These are phyloP conservation scores for Neophaeococcomyces mojaviensis DNA, from an alignment of 2,329 filamentous ascomycete genomes.

Conservation along the genomic window DNA sequence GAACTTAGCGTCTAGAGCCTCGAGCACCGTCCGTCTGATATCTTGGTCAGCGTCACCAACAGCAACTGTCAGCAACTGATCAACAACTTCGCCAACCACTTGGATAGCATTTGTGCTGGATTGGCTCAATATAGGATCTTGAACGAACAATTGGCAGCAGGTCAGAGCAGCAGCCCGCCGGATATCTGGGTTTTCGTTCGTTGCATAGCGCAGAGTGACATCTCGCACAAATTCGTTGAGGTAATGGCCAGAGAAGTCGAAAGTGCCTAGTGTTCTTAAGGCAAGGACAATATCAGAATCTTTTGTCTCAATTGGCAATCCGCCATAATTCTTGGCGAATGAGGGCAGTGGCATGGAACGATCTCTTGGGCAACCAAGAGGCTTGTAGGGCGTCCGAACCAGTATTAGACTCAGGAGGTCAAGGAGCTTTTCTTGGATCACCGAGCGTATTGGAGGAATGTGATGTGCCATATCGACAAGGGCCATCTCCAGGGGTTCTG, in stretches of 20 bases:
- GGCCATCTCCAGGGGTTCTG: constrained; percentile 86
- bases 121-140: constrained; percentile 95
- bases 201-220: constrained; percentile 95
- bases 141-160: constrained; percentile 93
- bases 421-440: constrained; percentile 85
- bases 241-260: constrained; percentile 85
- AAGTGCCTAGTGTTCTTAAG: constrained; percentile 91
- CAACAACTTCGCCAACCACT: constrained; percentile 95
- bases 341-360: constrained; percentile 73
- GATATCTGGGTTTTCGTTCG: constrained; percentile 89
- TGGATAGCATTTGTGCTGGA: constrained; percentile 95
- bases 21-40: constrained; percentile 81
- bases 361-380: constrained; percentile 83
- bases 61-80: constrained; percentile 88
- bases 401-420: constrained; percentile 93
- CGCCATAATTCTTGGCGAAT: constrained; percentile 80
- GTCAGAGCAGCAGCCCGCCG: constrained; percentile 91
- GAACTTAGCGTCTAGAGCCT: constrained; percentile 85
- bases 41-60: constrained; percentile 85
- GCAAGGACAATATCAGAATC: constrained; percentile 88
- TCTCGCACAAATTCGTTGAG: constrained; percentile 98
- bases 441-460: constrained; percentile 86
- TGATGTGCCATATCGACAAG: constrained; percentile 98
- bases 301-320: constrained; percentile 67
- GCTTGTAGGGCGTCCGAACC: constrained; percentile 84